Evolutionary conservation across 2,329 filamentous ascomycete genomes (phyloP).

Genomic region (Penicillium expansum): DNA sequence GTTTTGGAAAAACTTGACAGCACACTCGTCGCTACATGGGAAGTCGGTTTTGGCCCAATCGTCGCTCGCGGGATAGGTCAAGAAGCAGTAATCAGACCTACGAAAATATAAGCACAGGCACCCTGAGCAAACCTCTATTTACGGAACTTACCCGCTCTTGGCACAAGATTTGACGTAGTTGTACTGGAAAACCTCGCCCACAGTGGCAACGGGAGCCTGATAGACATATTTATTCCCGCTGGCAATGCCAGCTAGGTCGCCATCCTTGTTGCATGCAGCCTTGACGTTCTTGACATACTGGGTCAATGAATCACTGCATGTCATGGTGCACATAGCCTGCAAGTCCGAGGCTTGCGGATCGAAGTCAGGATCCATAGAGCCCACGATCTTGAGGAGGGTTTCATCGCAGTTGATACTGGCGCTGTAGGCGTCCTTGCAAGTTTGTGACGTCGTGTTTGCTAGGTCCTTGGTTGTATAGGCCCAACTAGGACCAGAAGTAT

Average conservation of each 20-base stretch:
- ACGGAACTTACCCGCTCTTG: slow-evolving; percentile 20
- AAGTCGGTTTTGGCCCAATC: slow-evolving; percentile 22
- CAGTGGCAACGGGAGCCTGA: slow-evolving; percentile 16
- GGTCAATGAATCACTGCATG: slow-evolving; percentile 27
- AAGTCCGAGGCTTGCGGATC: slow-evolving; percentile 24
- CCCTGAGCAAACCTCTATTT: not conserved
- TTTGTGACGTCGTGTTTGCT: slow-evolving; percentile 28
- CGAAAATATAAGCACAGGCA: slow-evolving; percentile 5
- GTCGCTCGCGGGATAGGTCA: slow-evolving; percentile 15
- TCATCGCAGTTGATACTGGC: slow-evolving; percentile 30
- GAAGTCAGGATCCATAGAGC: slow-evolving; percentile 30
- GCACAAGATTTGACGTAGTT: slow-evolving; percentile 22
- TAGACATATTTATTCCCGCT: slow-evolving; percentile 10
- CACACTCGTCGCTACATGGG: slow-evolving; percentile 28
- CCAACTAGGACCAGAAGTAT: slow-evolving; percentile 31
- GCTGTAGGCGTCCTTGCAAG: slow-evolving; percentile 32
- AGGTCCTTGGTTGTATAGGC: slow-evolving; percentile 32
- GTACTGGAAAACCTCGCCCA: slow-evolving; percentile 27
- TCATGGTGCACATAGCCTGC: slow-evolving; percentile 25
- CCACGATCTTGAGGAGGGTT: slow-evolving; percentile 29
- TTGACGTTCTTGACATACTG: slow-evolving; percentile 27
- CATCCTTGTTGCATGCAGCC: slow-evolving; percentile 22
- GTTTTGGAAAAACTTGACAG: slow-evolving; percentile 26
- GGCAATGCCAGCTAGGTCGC: slow-evolving; percentile 26
- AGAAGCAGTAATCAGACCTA: slow-evolving; percentile 28